Evolutionary conservation across 345 rosid genomes (phyloP), one percentile per base, ranked within the genome.

Genomic region (Camelina hispida): DNA sequence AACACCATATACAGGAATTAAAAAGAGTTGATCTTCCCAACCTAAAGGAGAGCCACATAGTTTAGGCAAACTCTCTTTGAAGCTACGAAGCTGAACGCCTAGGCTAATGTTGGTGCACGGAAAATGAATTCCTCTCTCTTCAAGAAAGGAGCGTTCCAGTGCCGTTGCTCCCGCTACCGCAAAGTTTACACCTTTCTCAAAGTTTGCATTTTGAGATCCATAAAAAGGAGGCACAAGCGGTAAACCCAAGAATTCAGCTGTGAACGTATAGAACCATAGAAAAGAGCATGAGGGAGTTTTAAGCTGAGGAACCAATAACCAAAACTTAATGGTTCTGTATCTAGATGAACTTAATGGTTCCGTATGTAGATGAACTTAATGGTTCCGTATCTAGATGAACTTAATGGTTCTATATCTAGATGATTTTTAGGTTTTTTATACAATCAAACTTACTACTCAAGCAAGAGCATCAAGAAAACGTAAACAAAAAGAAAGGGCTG

Each of bases 121-220:
- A 53, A n/a, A 42, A 34, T 32, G 43, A 42, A 87, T 53, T 48
- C 83, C 85, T 69, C 64, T 77, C 65, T 65, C 35, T 11, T 64
- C 69, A 22, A 83, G 69, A 51, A 73, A 75, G 0, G 55, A 16
- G n/a, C 2, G 18, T 53, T 81, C 84, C 47, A 87, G 47, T 5
- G 89, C 86, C 0, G 84, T 81, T 48, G 87, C 91, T 35, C 85
- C 87, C 78, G 84, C 83, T 17, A 83, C 84, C 0, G 87, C 87
- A 30, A 85, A 82, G 48, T 85, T 83, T 32, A 74, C 87, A 15
- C 89, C 89, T 12, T 66, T 61, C 10, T 61, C 4, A 25, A 83
- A 79, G 7, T 48, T 72, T 35, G 59, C 78, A 38, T 72, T 52
- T 35, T 43, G 30, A 37, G 37, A 58, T 47, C 80, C 83, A 25